Base-by-base conservation (phyloP, 2,329 filamentous ascomycete species). In the Phialophora chinensis region DNA sequence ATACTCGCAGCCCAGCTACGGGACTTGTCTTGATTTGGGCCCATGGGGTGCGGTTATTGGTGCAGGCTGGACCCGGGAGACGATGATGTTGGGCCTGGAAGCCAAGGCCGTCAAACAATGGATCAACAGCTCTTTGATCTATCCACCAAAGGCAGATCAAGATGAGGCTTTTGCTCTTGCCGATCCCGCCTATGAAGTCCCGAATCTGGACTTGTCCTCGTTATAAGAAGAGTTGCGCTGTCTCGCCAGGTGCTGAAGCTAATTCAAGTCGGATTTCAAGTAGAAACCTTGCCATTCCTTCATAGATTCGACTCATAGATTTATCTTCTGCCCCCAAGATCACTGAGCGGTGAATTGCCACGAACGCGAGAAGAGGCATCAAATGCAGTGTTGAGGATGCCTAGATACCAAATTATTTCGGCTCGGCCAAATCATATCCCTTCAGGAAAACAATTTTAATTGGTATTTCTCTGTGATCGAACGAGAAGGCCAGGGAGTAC, bases 1-100 rank as follows among this genome's bases (percentile, higher is more conserved):
- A 0, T 81, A 79, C 63, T 62, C 63, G 0, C 79, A 81, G 61
- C 33, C 71, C 1, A 62, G 53, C 0, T 80, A 80, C 29, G 66
- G 65, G 0, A 75, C 71, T 31, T 79, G 77, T 49, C 73, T 81
- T 2, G 79, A 79, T n/a, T 72, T 81, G 1, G 79, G 79, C 0
- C 53, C 68, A 0, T 74, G 70, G 66, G 78, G 72, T 0, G 73
- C 77, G 0, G 64, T 79, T 3, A 17, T 79, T 29, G 63, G 70
- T 4, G 29, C 44, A 2, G 78, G 78, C 0, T 80, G 77, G 76
- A 74, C 77, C 0, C 71, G 75, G 10, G 27, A 77, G 8, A 69
- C 79, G 0, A 69, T 69, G 33, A 4, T 78, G 0, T 62, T 68
- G 0, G 77, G 78, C 0, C 64, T 65, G 2, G 0, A 67, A 1